Evolutionary conservation across 2,329 filamentous ascomycete genomes (phyloP).

Genomic region (Lachnellula willkommii): DNA sequence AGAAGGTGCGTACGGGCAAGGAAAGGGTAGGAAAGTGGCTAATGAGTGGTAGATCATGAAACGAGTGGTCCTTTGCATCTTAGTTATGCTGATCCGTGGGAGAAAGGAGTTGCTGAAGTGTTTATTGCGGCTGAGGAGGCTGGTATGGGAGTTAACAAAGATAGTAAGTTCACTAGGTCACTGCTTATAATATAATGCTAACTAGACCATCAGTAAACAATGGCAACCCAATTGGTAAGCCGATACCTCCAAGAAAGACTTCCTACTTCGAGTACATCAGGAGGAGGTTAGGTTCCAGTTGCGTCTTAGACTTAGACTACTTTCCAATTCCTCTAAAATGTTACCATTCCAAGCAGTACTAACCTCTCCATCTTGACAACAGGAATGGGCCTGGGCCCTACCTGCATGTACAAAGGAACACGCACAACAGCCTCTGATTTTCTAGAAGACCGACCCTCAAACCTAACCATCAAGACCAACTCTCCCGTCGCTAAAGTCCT

Average conservation of each 20-base stretch:
- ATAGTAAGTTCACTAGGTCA: neutral
- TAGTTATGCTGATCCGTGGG: conserved; percentile 44
- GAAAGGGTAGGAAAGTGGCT: neutral
- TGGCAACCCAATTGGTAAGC: conserved; percentile 44
- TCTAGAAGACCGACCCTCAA: conserved; percentile 39
- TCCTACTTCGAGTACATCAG: too few species aligned
- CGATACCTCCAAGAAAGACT: neutral
- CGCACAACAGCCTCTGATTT: conserved; percentile 49
- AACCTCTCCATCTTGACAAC: neutral
- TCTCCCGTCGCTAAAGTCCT: conserved; percentile 44
- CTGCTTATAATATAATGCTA: neutral
- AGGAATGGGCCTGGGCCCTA: conserved; percentile 47
- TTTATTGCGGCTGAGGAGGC: conserved; percentile 44
- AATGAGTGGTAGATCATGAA: conserved; percentile 41
- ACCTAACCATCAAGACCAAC: conserved; percentile 48
- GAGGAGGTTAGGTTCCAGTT: too few species aligned
- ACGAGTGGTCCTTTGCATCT: conserved; percentile 42
- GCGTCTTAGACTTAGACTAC: too few species aligned
- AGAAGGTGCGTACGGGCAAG: conserved; percentile 13
- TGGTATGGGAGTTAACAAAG: conserved; percentile 42
- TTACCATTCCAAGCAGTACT: neutral
- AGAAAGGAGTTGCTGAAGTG: conserved; percentile 42
- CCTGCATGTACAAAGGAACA: conserved; percentile 43
- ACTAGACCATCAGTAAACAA: conserved; percentile 46
- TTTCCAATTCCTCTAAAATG: neutral